A percentile compares a stretch with the other conserved stretches of the same genome.
These are phyloP conservation scores for Lachancea mirantina DNA, from an alignment of 805 yeast genomes.

Conservation along the genomic window DNA sequence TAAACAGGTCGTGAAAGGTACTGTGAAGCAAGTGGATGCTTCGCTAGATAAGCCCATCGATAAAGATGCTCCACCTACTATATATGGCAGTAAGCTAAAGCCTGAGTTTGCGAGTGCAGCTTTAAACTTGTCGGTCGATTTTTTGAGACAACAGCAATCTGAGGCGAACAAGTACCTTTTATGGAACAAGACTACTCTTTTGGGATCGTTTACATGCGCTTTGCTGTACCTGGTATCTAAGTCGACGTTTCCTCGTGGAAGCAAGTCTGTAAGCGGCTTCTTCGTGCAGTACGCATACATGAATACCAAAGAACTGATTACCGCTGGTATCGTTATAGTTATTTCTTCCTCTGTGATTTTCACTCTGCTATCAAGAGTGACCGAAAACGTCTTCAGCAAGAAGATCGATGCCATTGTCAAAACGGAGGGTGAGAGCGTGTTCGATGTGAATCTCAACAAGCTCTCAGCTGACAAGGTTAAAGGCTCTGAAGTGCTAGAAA, in stretches of 20 bases:
- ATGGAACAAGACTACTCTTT: constrained; percentile 39
- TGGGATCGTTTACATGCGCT: constrained; percentile 17
- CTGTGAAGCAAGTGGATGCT: constrained; percentile 40
- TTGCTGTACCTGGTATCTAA: constrained; percentile 18
- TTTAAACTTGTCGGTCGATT: constrained; percentile 58
- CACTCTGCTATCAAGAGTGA: constrained; percentile 34
- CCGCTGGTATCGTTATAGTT: constrained; percentile 35
- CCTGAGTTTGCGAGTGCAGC: constrained; percentile 59
- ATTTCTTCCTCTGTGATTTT: constrained; percentile 36
- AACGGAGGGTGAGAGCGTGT: constrained; percentile 33
- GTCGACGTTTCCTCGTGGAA: constrained; percentile 17
- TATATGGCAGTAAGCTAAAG: constrained; percentile 40
- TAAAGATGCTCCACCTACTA: constrained; percentile 43
- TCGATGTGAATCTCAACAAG: constrained; percentile 45
- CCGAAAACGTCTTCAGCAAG: constrained; percentile 42
- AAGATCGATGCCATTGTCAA: constrained; percentile 35
- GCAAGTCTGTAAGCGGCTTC: constrained; percentile 16
- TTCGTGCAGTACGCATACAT: constrained; percentile 19
- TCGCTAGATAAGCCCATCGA: constrained; percentile 51
- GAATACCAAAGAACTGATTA: constrained; percentile 26
- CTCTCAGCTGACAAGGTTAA: constrained; percentile 34
- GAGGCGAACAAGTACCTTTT: constrained; percentile 39
- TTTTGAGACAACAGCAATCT: constrained; percentile 40
- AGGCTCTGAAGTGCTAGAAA: constrained; percentile 32
- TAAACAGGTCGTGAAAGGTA: background rate